These are phyloP conservation scores for Fragaria nilgerrensis DNA, from an alignment of 306 rosid genomes.

Conservation along the genomic window DNA sequence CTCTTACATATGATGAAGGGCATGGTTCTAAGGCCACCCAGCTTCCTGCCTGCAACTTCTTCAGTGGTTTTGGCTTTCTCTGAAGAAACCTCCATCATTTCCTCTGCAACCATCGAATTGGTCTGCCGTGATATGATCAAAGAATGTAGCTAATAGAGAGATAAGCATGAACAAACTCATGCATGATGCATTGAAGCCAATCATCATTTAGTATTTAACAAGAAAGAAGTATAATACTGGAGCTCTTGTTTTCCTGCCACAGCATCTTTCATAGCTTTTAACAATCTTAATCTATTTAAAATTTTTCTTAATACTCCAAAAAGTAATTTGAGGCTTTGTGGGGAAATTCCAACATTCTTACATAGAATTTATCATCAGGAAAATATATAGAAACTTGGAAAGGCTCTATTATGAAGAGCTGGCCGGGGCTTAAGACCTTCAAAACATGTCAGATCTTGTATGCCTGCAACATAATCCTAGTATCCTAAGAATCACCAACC, in stretches of 20 bases:
- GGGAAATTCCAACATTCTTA: background rate
- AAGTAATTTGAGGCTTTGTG: background rate
- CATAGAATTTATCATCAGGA: conserved; percentile 7
- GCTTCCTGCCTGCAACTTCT: conserved; percentile 30
- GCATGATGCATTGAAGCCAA: background rate
- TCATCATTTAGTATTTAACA: background rate
- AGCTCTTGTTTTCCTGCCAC: background rate
- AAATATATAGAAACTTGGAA: background rate
- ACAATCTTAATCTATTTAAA: background rate
- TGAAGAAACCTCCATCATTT: conserved; percentile 35
- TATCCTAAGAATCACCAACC: too few species aligned
- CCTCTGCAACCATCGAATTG: conserved; percentile 11
- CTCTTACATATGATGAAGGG: conserved; percentile 70
- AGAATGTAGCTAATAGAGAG: background rate
- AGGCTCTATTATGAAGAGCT: background rate
- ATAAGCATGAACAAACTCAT: background rate
- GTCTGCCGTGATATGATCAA: background rate
- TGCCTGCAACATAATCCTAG: too few species aligned
- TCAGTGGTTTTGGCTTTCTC: conserved; percentile 34
- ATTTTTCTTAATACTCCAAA: background rate
- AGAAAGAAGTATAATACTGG: too few species aligned
- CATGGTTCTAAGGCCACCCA: conserved; percentile 75
- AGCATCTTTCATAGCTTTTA: background rate
- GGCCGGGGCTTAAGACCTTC: background rate
- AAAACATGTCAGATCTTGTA: background rate